Percentiles rank a stretch among this genome's conserved stretches.
These are phyloP conservation scores for Helotiales sp. DNA, from an alignment of 2,329 filamentous ascomycete genomes.

Conservation along the genomic window DNA sequence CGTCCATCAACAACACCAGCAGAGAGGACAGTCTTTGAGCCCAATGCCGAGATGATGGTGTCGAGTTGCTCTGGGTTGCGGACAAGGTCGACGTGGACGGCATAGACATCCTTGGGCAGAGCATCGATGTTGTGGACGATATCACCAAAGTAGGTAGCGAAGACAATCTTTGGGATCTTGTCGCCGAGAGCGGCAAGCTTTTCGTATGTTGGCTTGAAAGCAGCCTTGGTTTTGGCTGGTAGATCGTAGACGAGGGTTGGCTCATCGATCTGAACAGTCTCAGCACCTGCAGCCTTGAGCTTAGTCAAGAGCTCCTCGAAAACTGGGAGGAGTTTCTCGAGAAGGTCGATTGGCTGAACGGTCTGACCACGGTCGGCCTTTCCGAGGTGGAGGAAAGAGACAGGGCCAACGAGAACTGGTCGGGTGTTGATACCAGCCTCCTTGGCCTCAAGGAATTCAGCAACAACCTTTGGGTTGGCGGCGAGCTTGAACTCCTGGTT, in stretches of 20 bases:
- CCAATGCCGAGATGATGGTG: conserved; percentile 77
- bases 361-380: conserved; percentile 97
- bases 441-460: conserved; percentile 96
- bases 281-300: conserved; percentile 94
- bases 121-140: conserved; percentile 98
- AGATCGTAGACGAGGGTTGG: conserved; percentile 95
- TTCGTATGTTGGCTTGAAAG: conserved; percentile 97
- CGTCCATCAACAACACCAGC: conserved; percentile 96
- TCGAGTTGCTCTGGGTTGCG: conserved; percentile 98
- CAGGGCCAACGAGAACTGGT: conserved; percentile 91
- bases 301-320: conserved; percentile 91
- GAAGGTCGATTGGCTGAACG: conserved; percentile 89
- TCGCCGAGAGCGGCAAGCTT: conserved; percentile 75
- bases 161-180: conserved; percentile 82
- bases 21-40: conserved; percentile 86
- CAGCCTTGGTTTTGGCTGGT: conserved; percentile 83
- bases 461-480: conserved; percentile 87
- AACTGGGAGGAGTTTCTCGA: conserved; percentile 89
- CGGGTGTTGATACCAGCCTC: conserved; percentile 90
- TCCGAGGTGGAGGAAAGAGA: conserved; percentile 95
- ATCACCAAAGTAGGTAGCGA: conserved; percentile 99
- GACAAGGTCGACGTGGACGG: conserved; percentile 92
- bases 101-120: conserved; percentile 76
- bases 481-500: conserved; percentile 93
- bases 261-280: conserved; percentile 98